These are phyloP conservation scores for Ochromonas danica DNA, from an alignment of 108 stramenopile species.

Conservation along the genomic window DNA sequence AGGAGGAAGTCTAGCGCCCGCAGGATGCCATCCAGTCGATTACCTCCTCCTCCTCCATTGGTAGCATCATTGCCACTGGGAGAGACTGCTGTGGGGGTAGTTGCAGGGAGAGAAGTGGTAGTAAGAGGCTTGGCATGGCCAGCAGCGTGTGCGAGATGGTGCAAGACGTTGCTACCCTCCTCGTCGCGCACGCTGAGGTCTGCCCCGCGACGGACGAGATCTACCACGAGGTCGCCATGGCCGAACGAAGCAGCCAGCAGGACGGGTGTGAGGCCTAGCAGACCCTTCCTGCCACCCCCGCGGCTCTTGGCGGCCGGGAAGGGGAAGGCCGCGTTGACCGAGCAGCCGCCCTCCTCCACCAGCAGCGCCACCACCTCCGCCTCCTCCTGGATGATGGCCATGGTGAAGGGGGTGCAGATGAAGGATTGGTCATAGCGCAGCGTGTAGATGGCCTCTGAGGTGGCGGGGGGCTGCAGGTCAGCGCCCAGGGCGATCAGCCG, in stretches of 20 bases:
- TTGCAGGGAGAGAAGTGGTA: no score
- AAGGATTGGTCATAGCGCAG: not conserved
- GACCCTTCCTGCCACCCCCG: not conserved
- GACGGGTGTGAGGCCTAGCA: not conserved
- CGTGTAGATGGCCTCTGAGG: not conserved
- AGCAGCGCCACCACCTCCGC: not conserved
- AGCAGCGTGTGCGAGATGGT: not conserved
- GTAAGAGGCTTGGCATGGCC: no score
- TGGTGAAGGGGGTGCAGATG: not conserved
- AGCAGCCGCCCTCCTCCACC: not conserved
- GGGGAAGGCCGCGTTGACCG: not conserved
- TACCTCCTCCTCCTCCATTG: not conserved
- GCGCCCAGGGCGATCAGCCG: not conserved
- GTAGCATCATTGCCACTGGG: not conserved
- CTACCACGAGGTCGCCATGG: not conserved
- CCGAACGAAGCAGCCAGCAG: not conserved
- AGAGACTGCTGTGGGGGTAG: no score
- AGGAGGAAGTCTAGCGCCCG: not conserved
- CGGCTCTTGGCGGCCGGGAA: not conserved
- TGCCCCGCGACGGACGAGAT: not conserved
- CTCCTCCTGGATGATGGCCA: not conserved
- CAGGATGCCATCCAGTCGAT: not conserved
- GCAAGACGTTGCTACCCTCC: not conserved
- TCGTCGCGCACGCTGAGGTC: not conserved
- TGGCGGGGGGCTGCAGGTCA: not conserved